Evolutionary conservation across 306 rosid species (phyloP).

Genomic region (Cicer chorassanicum): DNA sequence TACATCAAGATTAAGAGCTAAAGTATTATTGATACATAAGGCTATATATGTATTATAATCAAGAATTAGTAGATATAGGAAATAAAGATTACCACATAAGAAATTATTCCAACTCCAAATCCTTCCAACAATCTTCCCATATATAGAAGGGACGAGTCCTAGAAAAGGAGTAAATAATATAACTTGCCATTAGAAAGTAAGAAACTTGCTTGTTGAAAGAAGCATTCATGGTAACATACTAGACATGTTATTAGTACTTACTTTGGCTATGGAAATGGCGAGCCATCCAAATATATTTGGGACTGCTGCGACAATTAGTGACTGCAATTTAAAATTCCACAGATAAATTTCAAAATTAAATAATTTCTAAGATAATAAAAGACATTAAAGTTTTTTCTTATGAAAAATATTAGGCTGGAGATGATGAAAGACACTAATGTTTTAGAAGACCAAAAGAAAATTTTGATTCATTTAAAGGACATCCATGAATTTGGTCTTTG

Average conservation of each 20-base stretch:
- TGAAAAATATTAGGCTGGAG: too few species aligned
- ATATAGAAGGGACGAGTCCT: slow-evolving; percentile 71
- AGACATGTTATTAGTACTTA: slow-evolving; percentile 40
- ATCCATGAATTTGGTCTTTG: too few species aligned
- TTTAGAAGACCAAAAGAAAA: background rate
- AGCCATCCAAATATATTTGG: slow-evolving; percentile 76
- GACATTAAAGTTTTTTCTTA: too few species aligned
- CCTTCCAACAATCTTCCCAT: slow-evolving; percentile 82
- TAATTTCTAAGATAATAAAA: background rate
- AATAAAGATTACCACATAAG: slow-evolving; percentile 66
- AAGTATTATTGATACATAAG: background rate
- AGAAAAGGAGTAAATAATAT: slow-evolving; percentile 19
- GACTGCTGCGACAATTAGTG: slow-evolving; percentile 62
- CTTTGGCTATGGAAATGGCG: slow-evolving; percentile 62
- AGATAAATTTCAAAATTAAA: background rate
- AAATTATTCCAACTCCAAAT: slow-evolving; percentile 86
- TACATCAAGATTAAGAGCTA: background rate
- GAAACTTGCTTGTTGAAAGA: background rate
- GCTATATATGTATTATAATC: background rate
- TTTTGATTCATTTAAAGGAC: background rate
- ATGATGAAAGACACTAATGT: background rate
- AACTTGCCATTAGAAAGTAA: slow-evolving; percentile 5
- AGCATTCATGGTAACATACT: slow-evolving; percentile 5
- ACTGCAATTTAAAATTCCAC: slow-evolving; percentile 52
- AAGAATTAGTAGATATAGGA: background rate